Percentiles rank a stretch among this genome's conserved stretches.
Evolutionary conservation across 495 filamentous ascomycete genomes (phyloP).

Genomic region (Melanomma pulvis-pyrius): DNA sequence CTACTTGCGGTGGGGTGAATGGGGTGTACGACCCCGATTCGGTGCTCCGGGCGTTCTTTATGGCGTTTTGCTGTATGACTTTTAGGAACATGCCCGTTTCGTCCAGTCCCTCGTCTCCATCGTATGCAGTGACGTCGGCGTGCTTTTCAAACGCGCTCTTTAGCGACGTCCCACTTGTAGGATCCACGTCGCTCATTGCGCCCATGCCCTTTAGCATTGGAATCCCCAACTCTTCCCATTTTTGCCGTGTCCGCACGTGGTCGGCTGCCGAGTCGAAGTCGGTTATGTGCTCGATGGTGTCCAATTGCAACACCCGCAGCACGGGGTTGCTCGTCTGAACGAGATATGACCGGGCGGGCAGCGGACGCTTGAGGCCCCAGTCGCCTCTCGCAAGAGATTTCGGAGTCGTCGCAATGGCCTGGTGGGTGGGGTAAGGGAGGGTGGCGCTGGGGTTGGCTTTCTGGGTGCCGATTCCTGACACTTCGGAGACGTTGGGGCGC

Average conservation of each 20-base stretch:
- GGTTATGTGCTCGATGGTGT: slow-evolving; percentile 89
- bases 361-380: slow-evolving; percentile 89
- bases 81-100: slow-evolving; percentile 54
- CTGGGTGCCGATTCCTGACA: slow-evolving; percentile 12
- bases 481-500: slow-evolving; percentile 47
- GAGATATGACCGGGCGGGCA: slow-evolving; percentile 75
- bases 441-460: slow-evolving; percentile 68
- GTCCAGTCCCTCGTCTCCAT: slow-evolving; percentile 23
- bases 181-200: slow-evolving; percentile 28
- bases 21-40: background rate
- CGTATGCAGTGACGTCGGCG: slow-evolving; percentile 53
- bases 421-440: slow-evolving; percentile 75
- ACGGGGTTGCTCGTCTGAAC: slow-evolving; percentile 66
- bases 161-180: background rate
- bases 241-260: slow-evolving; percentile 76
- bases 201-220: slow-evolving; percentile 58
- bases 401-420: slow-evolving; percentile 77
- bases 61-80: slow-evolving; percentile 57
- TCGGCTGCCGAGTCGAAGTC: slow-evolving; percentile 85
- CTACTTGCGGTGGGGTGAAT: background rate
- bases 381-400: slow-evolving; percentile 79
- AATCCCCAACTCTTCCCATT: slow-evolving; percentile 81
- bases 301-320: slow-evolving; percentile 70
- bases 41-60: background rate
- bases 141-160: slow-evolving; percentile 62